phyloP scores from a whole-genome alignment of 78 protist genomes.

The Dictyostelium intermedium region DNA sequence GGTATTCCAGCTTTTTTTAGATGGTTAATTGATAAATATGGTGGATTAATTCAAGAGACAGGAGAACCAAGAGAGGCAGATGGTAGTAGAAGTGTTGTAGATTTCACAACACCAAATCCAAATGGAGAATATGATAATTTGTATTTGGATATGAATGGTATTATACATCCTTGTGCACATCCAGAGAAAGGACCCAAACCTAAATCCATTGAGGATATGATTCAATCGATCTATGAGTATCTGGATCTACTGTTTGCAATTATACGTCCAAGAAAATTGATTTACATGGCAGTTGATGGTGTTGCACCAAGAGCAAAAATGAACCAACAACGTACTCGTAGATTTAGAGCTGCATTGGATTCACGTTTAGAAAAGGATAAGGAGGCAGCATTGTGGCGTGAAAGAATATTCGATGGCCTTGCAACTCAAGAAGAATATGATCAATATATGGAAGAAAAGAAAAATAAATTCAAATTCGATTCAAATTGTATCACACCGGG shows the following conservation, averaged over 20 bases:
- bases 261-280: conserved; percentile 88
- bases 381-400: neutral
- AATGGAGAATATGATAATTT: conserved; percentile 97
- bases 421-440: conserved; percentile 22
- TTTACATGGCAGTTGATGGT: conserved; percentile 97
- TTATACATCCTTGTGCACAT: conserved; percentile 97
- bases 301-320: conserved; percentile 99
- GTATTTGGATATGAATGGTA: conserved; percentile 98
- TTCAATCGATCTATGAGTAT: conserved; percentile 81
- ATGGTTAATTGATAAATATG: conserved; percentile 91
- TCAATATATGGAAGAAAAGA: neutral
- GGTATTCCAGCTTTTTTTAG: conserved; percentile 94
- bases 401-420: neutral
- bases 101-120: conserved; percentile 87
- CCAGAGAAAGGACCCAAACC: conserved; percentile 66
- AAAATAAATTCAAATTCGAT: conserved; percentile 72
- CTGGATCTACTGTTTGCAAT: conserved; percentile 92
- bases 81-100: conserved; percentile 15
- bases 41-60: conserved; percentile 44
- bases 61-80: conserved; percentile 25
- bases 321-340: conserved; percentile 97
- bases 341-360: conserved; percentile 95
- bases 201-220: conserved; percentile 79
- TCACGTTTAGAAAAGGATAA: neutral
- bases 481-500: conserved; percentile 98